Evolutionary conservation across 495 filamentous ascomycete genomes (phyloP).

Genomic region (Penicillium canariense): DNA sequence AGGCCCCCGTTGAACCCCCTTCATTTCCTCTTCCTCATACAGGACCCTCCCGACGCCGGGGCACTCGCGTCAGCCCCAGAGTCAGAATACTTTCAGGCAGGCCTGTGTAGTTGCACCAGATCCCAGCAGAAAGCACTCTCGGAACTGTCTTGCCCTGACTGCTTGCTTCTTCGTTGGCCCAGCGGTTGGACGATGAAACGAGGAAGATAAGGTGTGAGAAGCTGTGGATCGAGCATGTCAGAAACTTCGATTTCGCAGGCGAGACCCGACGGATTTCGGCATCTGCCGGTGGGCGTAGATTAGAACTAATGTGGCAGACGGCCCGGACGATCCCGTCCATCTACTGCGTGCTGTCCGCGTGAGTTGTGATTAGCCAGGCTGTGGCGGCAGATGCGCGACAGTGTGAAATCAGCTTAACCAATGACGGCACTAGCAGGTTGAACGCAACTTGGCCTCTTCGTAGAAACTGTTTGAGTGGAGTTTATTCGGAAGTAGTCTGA

Average conservation of each 20-base stretch:
- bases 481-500: too few relatives aligned
- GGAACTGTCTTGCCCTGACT: neutral
- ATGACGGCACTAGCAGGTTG: too few relatives aligned
- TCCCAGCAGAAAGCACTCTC: neutral
- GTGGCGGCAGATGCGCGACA: slow-evolving; percentile 1
- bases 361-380: neutral
- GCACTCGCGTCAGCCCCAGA: too few relatives aligned
- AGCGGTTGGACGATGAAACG: slow-evolving; percentile 6
- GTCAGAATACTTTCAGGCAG: too few relatives aligned
- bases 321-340: slow-evolving; percentile 8
- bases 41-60: too few relatives aligned
- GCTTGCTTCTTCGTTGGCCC: neutral
- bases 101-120: too few relatives aligned
- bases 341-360: slow-evolving; percentile 1
- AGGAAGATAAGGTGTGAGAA: slow-evolving; percentile 10
- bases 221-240: slow-evolving; percentile 5
- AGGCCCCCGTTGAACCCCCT: too few relatives aligned
- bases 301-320: slow-evolving; percentile 3
- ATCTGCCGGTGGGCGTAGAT: slow-evolving; percentile 2
- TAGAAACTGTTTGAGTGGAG: too few relatives aligned
- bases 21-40: too few relatives aligned
- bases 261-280: neutral
- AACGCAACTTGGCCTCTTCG: too few relatives aligned
- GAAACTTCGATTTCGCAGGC: slow-evolving; percentile 2
- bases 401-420: too few relatives aligned